Base-by-base conservation (phyloP, 495 filamentous ascomycete species). In the Penicilliopsis zonata region DNA sequence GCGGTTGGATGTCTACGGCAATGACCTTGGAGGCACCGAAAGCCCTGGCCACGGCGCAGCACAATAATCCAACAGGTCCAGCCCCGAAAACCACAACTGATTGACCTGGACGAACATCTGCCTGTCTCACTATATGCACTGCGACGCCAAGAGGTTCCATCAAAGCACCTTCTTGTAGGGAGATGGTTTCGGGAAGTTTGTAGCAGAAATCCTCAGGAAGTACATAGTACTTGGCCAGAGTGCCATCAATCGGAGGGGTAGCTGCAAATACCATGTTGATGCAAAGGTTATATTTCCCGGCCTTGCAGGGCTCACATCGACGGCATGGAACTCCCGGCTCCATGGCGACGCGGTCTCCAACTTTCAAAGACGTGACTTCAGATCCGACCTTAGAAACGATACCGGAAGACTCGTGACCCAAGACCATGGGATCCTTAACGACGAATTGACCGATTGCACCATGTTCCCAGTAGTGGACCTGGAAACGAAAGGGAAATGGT, bases 341-440 rank as follows among this genome's bases (percentile, higher is more conserved):
- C 45, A 72, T 69, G 18, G 69, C 67, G 28, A 72, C 67, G 1
- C 49, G 53, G 36, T 70, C 59, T 26, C 63, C 65, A 7, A 59
- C 55, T 40, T 64, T 65, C 13, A 65, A 35, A 3, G 35, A 44
- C 4, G 39, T 57, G 28, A 66, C 62, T 10, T 52, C 57, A n/a
- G 66, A 59, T 21, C 86, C 86, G 33, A 82, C 69, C 18, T 69
- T 47, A 41, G 70, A 56, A 40, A 94, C 63, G 14, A 83, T 75
- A 36, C 83, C 86, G 37, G 82, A 70, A 9, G 82, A 90, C 57
- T 94, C 86, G 65, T 94, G 86, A 43, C 86, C 86, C n/a, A 93
- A 73, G 3, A 92, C 80, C 84, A 92, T 90, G 24, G 86, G 86
- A 12, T 75, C 71, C 44, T 80, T 79, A 41, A 92, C 70, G 35